Base-by-base conservation (phyloP, 768 basidiomycete species). In the Sistotremastrum niveocremeum region DNA sequence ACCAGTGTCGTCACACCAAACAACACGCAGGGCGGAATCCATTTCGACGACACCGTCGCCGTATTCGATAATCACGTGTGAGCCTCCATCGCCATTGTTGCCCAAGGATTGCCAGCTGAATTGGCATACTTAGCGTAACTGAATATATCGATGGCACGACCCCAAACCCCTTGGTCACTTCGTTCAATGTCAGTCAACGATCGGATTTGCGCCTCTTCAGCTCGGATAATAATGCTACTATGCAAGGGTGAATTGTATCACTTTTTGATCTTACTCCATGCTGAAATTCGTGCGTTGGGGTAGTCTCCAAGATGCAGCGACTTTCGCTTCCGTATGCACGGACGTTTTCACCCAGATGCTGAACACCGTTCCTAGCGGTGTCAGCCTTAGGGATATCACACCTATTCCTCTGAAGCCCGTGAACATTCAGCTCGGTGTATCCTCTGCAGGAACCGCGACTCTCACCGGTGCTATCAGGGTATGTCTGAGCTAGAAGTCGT, bases 321-420 rank as follows among this genome's bases (percentile, higher is more conserved):
- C 59, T 10, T 73, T 69, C 52, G 50, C 57, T 39, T 59, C 56
- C 20, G 59, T 65, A 34, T 75, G 73, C 55, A 56, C 61, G 39
- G 54, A 47, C 36, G 54, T 73, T 1, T 51, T 75, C 38, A 57
- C 58, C 42, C 64, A 67, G 37, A 73, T 75, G 73, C 48, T 75
- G 34, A 62, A 75, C 51, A 65, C 64, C 12, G 71, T 75, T n/a
- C 68, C 72, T 1, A 58, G 55, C 11, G 61, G 57, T 41, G 70
- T 75, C 11, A 60, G 57, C 1, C 54, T 75, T n/a, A 70, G 69
- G 31, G 65, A 69, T 8, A 62, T 69, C 47, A 66, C 45, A 71
- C 20, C 20, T 20, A 20, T 20, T 20, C 20, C 20, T 20, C 20
- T 20, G 20, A 20, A 20, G 20, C 20, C 20, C 20, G 20, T 20